Conservation (phyloP, 2,329 filamentous ascomycete species). For the Beauveria pseudobassiana region DNA sequence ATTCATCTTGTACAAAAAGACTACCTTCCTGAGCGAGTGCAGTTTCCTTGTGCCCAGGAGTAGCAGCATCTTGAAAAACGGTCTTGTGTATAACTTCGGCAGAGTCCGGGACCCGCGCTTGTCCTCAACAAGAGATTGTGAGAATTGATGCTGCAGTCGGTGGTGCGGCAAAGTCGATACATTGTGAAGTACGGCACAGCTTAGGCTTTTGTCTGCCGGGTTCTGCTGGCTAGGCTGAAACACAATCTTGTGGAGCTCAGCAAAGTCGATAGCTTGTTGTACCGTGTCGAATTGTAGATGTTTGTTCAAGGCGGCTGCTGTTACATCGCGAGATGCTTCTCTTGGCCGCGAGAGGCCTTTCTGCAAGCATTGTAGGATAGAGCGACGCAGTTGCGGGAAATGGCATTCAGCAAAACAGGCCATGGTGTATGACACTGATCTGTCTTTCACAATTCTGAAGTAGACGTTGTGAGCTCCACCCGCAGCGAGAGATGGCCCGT, state of each 20-base stretch:
- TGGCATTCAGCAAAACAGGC: slow-evolving; percentile 63
- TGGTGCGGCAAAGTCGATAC: slow-evolving; percentile 38
- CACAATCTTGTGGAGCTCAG: slow-evolving; percentile 47
- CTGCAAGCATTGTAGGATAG: slow-evolving; percentile 48
- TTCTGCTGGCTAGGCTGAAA: slow-evolving; percentile 34
- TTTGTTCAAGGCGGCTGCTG: slow-evolving; percentile 45
- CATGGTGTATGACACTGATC: slow-evolving; percentile 58
- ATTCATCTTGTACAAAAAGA: slow-evolving; percentile 20
- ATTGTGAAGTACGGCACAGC: slow-evolving; percentile 38
- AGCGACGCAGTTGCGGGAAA: slow-evolving; percentile 53
- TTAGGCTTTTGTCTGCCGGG: slow-evolving; percentile 27
- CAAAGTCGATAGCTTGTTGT: slow-evolving; percentile 58
- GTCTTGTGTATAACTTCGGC: slow-evolving; percentile 48
- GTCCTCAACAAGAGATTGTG: slow-evolving; percentile 47
- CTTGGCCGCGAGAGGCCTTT: slow-evolving; percentile 49
- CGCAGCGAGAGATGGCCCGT: slow-evolving; percentile 40
- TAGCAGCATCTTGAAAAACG: slow-evolving; percentile 30
- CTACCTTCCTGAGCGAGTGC: slow-evolving; percentile 19
- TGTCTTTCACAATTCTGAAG: slow-evolving; percentile 52
- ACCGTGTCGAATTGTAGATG: slow-evolving; percentile 62
- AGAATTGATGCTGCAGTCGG: slow-evolving; percentile 48
- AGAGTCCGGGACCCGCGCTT: slow-evolving; percentile 48
- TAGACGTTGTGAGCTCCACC: slow-evolving; percentile 45
- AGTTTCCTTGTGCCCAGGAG: neutral
- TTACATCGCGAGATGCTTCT: slow-evolving; percentile 53